Evolutionary conservation across 108 stramenopile genomes (phyloP).

Genomic region (Fragilaria crotonensis): DNA sequence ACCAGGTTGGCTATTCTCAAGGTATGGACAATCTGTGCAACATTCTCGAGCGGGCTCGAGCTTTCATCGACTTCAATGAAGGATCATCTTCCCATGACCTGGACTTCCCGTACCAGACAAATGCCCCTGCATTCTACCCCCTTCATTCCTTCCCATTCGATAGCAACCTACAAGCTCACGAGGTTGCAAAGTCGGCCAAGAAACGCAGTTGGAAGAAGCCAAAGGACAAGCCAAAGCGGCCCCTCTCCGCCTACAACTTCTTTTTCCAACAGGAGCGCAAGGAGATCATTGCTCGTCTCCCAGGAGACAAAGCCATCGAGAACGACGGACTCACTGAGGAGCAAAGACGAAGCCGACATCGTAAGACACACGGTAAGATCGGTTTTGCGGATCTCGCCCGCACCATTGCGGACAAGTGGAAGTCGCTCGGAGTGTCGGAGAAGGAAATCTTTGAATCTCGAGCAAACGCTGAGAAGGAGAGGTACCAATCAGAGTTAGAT

Average conservation of each 20-base stretch:
- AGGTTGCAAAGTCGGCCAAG: not conserved
- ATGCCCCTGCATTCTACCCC: no score
- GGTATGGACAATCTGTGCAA: no score
- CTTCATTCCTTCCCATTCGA: no score
- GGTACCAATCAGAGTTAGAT: slow-evolving; percentile 32
- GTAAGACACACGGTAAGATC: slow-evolving; percentile 74
- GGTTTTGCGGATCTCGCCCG: slow-evolving; percentile 69
- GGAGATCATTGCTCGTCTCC: not conserved
- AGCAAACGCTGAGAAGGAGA: slow-evolving; percentile 29
- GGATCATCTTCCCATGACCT: no score
- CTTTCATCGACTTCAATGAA: no score
- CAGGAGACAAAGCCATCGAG: no score
- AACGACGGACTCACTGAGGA: no score
- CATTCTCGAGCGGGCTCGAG: no score
- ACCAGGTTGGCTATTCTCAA: no score
- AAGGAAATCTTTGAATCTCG: slow-evolving; percentile 32
- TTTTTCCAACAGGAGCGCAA: slow-evolving; percentile 10
- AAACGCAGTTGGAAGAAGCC: slow-evolving; percentile 10
- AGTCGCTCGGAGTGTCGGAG: slow-evolving; percentile 15
- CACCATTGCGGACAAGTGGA: slow-evolving; percentile 58
- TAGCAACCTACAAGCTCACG: no score
- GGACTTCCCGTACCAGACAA: no score
- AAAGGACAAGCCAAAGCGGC: slow-evolving; percentile 10
- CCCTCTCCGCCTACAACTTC: slow-evolving; percentile 16
- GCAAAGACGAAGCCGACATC: no score